A percentile compares a stretch with the other conserved stretches of the same genome.
Evolutionary conservation across 1,139 yeast genomes (phyloP).

Genomic region (Diutina mesorugosa): DNA sequence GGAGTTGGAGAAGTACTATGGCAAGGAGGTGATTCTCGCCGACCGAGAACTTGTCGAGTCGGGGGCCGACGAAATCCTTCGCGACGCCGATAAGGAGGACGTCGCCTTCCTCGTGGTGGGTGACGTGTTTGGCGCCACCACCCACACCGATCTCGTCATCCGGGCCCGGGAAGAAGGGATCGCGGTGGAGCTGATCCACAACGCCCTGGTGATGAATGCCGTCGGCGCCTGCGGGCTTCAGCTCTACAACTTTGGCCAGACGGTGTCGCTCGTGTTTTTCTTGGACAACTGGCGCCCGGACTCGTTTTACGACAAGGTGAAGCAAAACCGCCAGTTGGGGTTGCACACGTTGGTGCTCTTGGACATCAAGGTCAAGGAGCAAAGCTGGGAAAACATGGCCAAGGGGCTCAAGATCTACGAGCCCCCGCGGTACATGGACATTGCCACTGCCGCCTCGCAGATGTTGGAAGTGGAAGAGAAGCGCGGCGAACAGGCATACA

Average conservation of each 20-base stretch:
- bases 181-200: constrained; percentile 73
- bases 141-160: constrained; percentile 87
- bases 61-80: constrained; percentile 73
- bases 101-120: constrained; percentile 94
- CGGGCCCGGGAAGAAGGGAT: constrained; percentile 80
- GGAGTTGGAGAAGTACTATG: constrained; percentile 66
- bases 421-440: constrained; percentile 94
- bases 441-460: constrained; percentile 81
- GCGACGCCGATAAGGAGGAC: constrained; percentile 65
- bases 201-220: constrained; percentile 97
- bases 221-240: constrained; percentile 97
- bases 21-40: constrained; percentile 74
- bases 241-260: constrained; percentile 90
- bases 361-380: constrained; percentile 95
- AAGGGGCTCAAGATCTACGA: constrained; percentile 86
- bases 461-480: constrained; percentile 74
- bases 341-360: constrained; percentile 78
- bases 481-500: constrained; percentile 65
- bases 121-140: constrained; percentile 96
- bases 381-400: constrained; percentile 87
- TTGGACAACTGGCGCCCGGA: constrained; percentile 96
- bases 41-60: constrained; percentile 90
- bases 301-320: constrained; percentile 77
- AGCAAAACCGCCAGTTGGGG: constrained; percentile 84
- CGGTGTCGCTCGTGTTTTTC: constrained; percentile 89